phyloP scores from a whole-genome alignment of 345 rosid species.

The Eucalyptus tenuipes region DNA sequence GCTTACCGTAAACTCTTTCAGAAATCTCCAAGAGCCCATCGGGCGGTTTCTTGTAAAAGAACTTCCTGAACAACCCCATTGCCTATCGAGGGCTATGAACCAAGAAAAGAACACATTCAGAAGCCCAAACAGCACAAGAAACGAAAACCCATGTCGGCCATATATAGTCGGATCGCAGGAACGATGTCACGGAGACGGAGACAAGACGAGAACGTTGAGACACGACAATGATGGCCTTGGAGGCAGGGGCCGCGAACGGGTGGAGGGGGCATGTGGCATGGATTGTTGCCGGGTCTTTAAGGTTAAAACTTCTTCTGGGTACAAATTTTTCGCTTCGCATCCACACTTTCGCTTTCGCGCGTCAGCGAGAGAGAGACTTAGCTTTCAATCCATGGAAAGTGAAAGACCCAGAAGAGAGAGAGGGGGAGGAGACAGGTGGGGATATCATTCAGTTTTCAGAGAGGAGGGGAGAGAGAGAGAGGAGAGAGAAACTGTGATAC shows the following conservation, averaged over 20 bases:
- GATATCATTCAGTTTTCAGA: background rate
- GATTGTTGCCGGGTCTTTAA: conserved; percentile 44
- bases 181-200: conserved; percentile 3
- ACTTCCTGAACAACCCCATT: conserved; percentile 82
- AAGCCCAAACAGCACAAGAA: background rate
- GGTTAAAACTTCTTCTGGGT: conserved; percentile 27
- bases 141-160: background rate
- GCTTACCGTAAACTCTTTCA: conserved; percentile 75
- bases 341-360: conserved; percentile 22
- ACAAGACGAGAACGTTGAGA: background rate
- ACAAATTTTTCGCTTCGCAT: conserved; percentile 11
- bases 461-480: background rate
- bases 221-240: background rate
- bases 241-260: conserved; percentile 6
- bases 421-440: background rate
- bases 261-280: background rate
- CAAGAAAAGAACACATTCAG: background rate
- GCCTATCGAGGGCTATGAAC: background rate
- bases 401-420: background rate
- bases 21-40: conserved; percentile 92
- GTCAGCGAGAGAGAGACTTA: conserved; percentile 20
- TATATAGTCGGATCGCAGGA: background rate
- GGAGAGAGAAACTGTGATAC: background rate
- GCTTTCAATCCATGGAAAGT: conserved; percentile 58
- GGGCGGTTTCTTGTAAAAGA: conserved; percentile 81